Evolutionary conservation across 164 flowering plant genomes (phyloP).

Genomic region (Houttuynia cordata): DNA sequence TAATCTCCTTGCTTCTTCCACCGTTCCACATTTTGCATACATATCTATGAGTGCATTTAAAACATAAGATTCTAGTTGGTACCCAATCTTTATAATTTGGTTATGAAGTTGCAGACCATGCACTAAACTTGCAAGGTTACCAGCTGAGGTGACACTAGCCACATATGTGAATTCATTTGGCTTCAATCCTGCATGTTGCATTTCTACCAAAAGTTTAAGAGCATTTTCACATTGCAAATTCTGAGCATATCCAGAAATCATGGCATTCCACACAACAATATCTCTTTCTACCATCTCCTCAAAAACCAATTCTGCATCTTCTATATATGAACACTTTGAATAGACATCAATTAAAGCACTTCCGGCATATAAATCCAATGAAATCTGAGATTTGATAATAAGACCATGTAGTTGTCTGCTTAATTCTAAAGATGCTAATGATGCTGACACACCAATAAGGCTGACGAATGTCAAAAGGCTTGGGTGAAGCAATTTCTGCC

Average conservation of each 20-base stretch:
- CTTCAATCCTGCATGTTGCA: slow-evolving; percentile 26
- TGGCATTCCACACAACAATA: slow-evolving; percentile 69
- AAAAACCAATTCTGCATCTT: slow-evolving; percentile 51
- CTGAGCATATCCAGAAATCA: slow-evolving; percentile 51
- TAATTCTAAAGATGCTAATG: slow-evolving; percentile 23
- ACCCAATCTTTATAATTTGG: slow-evolving; percentile 36
- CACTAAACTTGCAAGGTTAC: slow-evolving; percentile 43
- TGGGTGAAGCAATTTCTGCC: slow-evolving; percentile 29
- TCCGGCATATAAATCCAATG: slow-evolving; percentile 38
- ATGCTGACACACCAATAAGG: slow-evolving; percentile 53
- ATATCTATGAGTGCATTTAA: slow-evolving; percentile 55
- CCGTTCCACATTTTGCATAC: slow-evolving; percentile 75
- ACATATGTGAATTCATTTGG: slow-evolving; percentile 57
- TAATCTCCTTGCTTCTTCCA: slow-evolving; percentile 36
- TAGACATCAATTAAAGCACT: slow-evolving; percentile 69
- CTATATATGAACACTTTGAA: slow-evolving; percentile 39
- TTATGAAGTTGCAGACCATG: slow-evolving; percentile 49
- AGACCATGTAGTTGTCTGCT: slow-evolving; percentile 57
- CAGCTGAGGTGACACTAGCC: slow-evolving; percentile 46
- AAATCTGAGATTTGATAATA: slow-evolving; percentile 39
- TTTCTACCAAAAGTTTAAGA: slow-evolving; percentile 31
- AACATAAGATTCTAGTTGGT: slow-evolving; percentile 36
- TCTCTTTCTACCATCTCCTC: slow-evolving; percentile 53
- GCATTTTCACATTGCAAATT: slow-evolving; percentile 49
- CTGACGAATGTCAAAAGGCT: slow-evolving; percentile 56